Evolutionary conservation across 169 alveolate species (phyloP), one percentile per base, ranked within the genome.

Genomic region (Cryptosporidium parvum): DNA sequence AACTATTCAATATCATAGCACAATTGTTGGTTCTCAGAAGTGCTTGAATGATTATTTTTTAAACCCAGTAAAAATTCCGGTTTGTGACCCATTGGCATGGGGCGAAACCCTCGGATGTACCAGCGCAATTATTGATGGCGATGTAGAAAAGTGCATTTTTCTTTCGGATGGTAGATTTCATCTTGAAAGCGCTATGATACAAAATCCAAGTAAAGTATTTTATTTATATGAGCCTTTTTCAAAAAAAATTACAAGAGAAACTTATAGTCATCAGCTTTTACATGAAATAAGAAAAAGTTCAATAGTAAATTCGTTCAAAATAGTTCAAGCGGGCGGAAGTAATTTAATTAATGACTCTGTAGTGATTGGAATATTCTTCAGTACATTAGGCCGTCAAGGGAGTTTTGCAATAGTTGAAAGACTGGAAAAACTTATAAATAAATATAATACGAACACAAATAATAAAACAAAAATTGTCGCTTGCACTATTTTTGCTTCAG

Each of bases 81-180:
- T 97, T 94, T 96, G 95, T 73, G 93, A 97, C 69, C 99, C 99
- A 18, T 93, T 99, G 91, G 96, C 98, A 16, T 95, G 96, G 31
- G 99, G 99, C 16, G 99, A 99, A 85, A 98, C 98, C 5, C 65
- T 85, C n/a, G 91, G 70, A 56, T 93, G 93, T 85, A 93, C 93
- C 48, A 86, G 92, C 62, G 95, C 94, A 56, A 71, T 75, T 51
- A 39, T 91, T 73, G 85, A 67, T 51, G 92, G 85, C 37, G 91
- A 85, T 51, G 91, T 70, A 4, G 95, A 80, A 44, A 85, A 75
- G 62, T 94, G 93, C 61, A 91, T 98, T 23, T 99, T 98, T 70
- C 94, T 99, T 26, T 98, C 99, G 26, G 99, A 98, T 93, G 99
- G 99, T 0, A 94, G 99, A 91, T 99, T 99, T 94, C 99, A 99